phyloP scores from a whole-genome alignment of 2,329 filamentous ascomycete genomes.

The Talaromyces albobiverticillius region DNA sequence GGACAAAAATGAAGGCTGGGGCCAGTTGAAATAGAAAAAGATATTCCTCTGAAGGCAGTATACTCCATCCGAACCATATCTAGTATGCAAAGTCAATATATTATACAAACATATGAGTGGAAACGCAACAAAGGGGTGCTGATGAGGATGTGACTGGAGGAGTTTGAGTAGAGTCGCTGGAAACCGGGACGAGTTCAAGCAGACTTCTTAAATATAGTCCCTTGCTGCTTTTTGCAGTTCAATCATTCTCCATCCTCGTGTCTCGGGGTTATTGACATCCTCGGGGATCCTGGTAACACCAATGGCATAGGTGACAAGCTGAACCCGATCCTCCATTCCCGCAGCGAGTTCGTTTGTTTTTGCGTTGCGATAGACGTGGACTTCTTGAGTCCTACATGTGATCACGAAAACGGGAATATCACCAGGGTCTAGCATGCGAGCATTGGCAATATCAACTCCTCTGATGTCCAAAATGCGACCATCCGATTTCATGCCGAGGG shows the following conservation, averaged over 20 bases:
- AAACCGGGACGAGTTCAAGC: background rate
- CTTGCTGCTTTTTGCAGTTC: constrained; percentile 97
- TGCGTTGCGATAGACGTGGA: constrained; percentile 91
- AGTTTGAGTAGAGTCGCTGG: background rate
- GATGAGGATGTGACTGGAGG: background rate
- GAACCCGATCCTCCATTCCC: constrained; percentile 98
- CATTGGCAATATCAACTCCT: constrained; percentile 70
- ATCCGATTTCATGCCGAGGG: constrained; percentile 88
- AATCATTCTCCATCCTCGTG: constrained; percentile 92
- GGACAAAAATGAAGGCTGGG: constrained; percentile 10
- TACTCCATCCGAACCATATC: constrained; percentile 32
- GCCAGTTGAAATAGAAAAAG: constrained; percentile 2
- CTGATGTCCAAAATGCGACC: constrained; percentile 93
- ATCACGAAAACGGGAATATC: constrained; percentile 87
- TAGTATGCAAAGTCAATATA: constrained; percentile 38
- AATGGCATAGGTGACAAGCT: constrained; percentile 96
- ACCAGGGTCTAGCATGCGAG: constrained; percentile 47
- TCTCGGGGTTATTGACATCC: constrained; percentile 96
- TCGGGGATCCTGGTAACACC: constrained; percentile 91
- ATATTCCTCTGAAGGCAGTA: constrained; percentile 7
- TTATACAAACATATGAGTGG: constrained; percentile 33
- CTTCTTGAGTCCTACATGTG: constrained; percentile 93
- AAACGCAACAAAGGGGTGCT: constrained; percentile 13
- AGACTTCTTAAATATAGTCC: constrained; percentile 68
- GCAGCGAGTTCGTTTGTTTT: constrained; percentile 88